These are phyloP conservation scores for Penicillium sp. DNA, from an alignment of 2,329 filamentous ascomycete species.

Conservation along the genomic window DNA sequence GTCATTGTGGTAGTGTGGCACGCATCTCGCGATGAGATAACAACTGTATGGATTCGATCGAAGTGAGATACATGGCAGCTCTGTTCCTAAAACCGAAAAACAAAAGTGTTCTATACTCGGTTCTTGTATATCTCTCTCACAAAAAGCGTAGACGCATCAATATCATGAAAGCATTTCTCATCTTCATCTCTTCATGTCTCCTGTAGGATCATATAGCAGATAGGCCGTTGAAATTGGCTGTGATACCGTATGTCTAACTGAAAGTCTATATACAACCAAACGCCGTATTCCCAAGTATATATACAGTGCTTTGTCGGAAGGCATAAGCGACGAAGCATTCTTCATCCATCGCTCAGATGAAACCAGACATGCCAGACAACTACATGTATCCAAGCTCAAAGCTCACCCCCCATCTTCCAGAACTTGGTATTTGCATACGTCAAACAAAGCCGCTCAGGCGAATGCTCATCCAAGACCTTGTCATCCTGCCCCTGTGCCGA, in stretches of 20 bases:
- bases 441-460: constrained; percentile 26
- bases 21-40: constrained; percentile 10
- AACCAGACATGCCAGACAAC: not conserved
- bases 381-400: constrained; percentile 13
- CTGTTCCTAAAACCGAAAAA: constrained; percentile 14
- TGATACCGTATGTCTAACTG: not conserved
- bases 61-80: constrained; percentile 15
- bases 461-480: constrained; percentile 7
- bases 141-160: constrained; percentile 7
- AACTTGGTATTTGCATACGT: constrained; percentile 39
- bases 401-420: constrained; percentile 35
- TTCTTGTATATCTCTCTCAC: constrained; percentile 2
- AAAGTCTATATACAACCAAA: constrained; percentile 1
- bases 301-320: constrained; percentile 1
- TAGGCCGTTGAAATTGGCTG: not conserved
- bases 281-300: constrained; percentile 1
- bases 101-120: constrained; percentile 17
- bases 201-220: not conserved
- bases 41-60: constrained; percentile 11
- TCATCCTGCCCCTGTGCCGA: not conserved
- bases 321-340: not conserved
- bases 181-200: not conserved
- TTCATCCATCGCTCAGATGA: not conserved
- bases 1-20: not conserved
- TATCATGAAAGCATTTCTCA: constrained; percentile 5